Percentiles rank a stretch among this genome's conserved stretches.
Evolutionary conservation across 1,139 yeast genomes (phyloP).

Genomic region (Pichia sp.): DNA sequence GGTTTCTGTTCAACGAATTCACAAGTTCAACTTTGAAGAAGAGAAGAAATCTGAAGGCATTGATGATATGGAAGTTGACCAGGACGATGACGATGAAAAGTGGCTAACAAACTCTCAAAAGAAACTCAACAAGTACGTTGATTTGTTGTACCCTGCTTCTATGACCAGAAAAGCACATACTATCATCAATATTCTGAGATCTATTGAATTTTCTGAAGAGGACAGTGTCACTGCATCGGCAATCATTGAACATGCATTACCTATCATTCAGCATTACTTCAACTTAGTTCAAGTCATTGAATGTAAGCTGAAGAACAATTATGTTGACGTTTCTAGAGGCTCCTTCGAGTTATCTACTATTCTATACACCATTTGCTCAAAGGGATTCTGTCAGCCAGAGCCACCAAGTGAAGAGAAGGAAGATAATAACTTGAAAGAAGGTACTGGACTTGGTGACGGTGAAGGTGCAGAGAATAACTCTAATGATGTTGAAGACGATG

Average conservation of each 20-base stretch:
- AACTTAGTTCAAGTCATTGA: conserved; percentile 38
- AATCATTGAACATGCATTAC: conserved; percentile 46
- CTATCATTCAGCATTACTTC: conserved; percentile 49
- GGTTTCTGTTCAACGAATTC: conserved; percentile 57
- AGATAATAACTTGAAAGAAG: conserved; percentile 60
- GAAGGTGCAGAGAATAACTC: conserved; percentile 79
- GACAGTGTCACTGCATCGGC: conserved; percentile 27
- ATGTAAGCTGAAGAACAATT: conserved; percentile 38
- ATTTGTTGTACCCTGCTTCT: conserved; percentile 29
- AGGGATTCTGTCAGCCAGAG: conserved; percentile 93
- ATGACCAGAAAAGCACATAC: conserved; percentile 29
- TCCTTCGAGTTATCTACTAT: conserved; percentile 52
- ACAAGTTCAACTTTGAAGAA: conserved; percentile 29
- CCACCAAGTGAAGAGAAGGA: conserved; percentile 64
- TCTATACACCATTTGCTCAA: conserved; percentile 57
- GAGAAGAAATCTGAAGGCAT: conserved; percentile 5
- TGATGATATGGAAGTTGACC: conserved; percentile 1
- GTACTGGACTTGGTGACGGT: conserved; percentile 98
- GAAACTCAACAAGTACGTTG: conserved; percentile 33
- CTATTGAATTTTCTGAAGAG: conserved; percentile 31
- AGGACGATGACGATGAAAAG: conserved; percentile 42
- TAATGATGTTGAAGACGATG: conserved; percentile 88
- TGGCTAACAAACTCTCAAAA: conserved; percentile 55
- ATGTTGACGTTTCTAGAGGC: conserved; percentile 50
- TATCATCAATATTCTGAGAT: conserved; percentile 26